Evolutionary conservation across 306 rosid genomes (phyloP).

Genomic region (Fragaria nilgerrensis): DNA sequence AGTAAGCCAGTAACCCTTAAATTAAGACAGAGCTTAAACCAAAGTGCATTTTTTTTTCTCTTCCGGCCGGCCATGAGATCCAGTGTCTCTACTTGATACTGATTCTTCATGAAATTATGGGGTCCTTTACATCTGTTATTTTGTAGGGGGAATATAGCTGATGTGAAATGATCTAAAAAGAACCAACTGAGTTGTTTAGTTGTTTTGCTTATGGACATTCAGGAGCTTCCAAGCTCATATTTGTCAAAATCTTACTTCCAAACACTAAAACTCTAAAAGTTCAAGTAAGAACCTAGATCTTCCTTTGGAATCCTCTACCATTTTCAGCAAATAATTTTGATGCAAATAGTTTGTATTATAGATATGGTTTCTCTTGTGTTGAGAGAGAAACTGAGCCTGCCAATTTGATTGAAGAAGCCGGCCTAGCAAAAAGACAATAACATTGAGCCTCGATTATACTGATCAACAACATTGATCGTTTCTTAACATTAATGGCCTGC

Average conservation of each 20-base stretch:
- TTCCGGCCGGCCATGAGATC: background rate
- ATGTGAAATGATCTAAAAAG: background rate
- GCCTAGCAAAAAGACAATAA: background rate
- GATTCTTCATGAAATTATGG: background rate
- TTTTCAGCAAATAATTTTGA: background rate
- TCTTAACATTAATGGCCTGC: background rate
- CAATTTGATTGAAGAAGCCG: background rate
- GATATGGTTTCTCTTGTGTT: background rate
- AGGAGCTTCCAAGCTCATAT: background rate
- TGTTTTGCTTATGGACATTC: background rate
- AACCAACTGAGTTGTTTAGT: background rate
- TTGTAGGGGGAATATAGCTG: background rate
- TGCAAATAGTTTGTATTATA: background rate
- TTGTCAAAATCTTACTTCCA: background rate
- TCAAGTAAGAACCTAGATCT: background rate
- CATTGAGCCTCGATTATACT: background rate
- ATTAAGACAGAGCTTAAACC: background rate
- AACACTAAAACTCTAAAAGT: background rate
- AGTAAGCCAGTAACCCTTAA: background rate
- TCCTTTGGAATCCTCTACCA: background rate
- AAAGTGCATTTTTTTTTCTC: background rate
- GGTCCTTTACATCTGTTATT: background rate
- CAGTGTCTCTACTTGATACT: background rate
- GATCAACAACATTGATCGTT: background rate
- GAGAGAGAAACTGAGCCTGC: background rate